Evolutionary conservation across 352 stramenopile genomes (phyloP), one percentile per base, ranked within the genome.

Genomic region (Pelagophyceae sp.): DNA sequence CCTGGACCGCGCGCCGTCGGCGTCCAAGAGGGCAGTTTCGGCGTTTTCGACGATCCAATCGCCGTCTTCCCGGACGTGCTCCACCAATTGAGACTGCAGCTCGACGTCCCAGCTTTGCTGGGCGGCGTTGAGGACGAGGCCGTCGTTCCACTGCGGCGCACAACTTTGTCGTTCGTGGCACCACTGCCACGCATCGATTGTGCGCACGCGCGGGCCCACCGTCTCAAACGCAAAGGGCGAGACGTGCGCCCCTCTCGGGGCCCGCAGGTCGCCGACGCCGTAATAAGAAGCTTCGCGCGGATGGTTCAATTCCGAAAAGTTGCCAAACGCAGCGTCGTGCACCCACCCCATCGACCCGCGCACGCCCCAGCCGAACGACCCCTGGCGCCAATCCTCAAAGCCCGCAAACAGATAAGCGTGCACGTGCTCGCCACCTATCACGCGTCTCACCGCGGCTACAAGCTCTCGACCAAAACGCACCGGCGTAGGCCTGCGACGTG

Each of bases 331-430:
- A 32, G 27, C 35, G n/a, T n/a, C n/a, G n/a, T n/a, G n/a, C 33
- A 40, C 60, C 33, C 72, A 29, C 11, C 38, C 0, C 38, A 32
- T 20, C 38, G 25, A 31, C 6, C 72, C 67, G 60, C 70, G 77
- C 70, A 76, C 72, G 40, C 83, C 82, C 75, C 84, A 87, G 33
- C 76, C 80, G 86, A 89, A 94, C 19, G 89, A 95, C 0, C 94
- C 94, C 23, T 83, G 88, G 58, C 95, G 92, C 93, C 93, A 98
- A 83, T 98, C 92, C 80, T 98, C 94, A 88, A 98, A 98, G 84
- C 96, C 87, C 60, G 94, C 92, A 82, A 94, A 91, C 19, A 98
- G 86, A 40, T 85, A 51, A 50, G 94, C 89, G 64, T 82, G 65
- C 17, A 84, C 78, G 40, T 92, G 88, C 6, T 88, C 78, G 45